Evolutionary conservation across 2,329 filamentous ascomycete genomes (phyloP).

Genomic region (Fusarium hostae): DNA sequence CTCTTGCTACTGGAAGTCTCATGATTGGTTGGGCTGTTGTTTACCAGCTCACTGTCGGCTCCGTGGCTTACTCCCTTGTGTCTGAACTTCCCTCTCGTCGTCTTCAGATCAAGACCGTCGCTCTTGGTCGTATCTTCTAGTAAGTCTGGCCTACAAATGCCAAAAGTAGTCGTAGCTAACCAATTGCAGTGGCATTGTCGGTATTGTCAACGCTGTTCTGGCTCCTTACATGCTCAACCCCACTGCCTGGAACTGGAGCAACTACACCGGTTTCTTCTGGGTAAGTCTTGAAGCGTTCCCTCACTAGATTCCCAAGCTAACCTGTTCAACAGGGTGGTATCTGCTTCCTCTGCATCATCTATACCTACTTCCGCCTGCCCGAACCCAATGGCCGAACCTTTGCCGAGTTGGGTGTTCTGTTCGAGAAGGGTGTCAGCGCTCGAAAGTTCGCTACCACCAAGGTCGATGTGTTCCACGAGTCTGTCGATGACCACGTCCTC

Average conservation of each 20-base stretch:
- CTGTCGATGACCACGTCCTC: conserved; percentile 60
- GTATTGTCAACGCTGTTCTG: conserved; percentile 82
- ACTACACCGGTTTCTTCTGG: conserved; percentile 91
- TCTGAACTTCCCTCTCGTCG: conserved; percentile 84
- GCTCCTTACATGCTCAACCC: conserved; percentile 96
- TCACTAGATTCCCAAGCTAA: neutral
- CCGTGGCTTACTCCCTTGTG: conserved; percentile 89
- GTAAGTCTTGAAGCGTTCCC: conserved; percentile 45
- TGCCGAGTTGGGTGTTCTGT: conserved; percentile 86
- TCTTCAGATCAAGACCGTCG: conserved; percentile 91
- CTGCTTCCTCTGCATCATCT: conserved; percentile 83
- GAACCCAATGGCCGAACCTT: conserved; percentile 85
- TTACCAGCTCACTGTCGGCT: conserved; percentile 89
- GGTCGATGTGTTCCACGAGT: conserved; percentile 66
- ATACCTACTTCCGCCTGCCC: conserved; percentile 69
- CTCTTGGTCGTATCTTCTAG: conserved; percentile 83
- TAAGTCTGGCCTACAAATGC: conserved; percentile 48
- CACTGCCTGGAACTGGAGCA: conserved; percentile 85
- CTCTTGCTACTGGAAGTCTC: conserved; percentile 81
- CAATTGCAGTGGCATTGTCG: conserved; percentile 73
- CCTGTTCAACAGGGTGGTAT: conserved; percentile 59
- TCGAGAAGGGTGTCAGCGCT: conserved; percentile 77
- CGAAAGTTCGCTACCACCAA: conserved; percentile 75
- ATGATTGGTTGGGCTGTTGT: conserved; percentile 85
- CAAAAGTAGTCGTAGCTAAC: neutral